These are phyloP conservation scores for Madurella fahalii DNA, from an alignment of 2,329 filamentous ascomycete species.

Conservation along the genomic window DNA sequence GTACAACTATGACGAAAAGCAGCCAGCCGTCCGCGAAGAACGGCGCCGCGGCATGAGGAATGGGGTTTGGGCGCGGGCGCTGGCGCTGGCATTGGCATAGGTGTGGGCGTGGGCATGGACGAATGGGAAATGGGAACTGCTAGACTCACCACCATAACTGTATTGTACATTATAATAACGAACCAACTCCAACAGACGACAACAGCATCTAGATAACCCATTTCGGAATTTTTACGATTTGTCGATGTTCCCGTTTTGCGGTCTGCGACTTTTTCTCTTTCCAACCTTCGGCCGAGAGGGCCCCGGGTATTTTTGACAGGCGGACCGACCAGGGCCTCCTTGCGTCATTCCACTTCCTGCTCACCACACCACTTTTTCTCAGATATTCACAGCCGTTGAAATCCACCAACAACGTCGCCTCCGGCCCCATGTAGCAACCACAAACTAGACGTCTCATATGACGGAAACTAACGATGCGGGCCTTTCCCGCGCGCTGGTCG, in stretches of 20 bases:
- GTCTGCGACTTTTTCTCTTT: no score
- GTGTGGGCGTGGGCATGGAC: not conserved
- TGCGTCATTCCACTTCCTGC: not conserved
- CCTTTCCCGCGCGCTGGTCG: conserved; percentile 73
- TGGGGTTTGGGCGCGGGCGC: not conserved
- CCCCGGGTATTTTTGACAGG: not conserved
- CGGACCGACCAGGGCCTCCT: not conserved
- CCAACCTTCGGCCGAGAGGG: not conserved
- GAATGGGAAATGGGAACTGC: not conserved
- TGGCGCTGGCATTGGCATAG: not conserved
- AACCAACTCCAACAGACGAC: conserved; percentile 11
- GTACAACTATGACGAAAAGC: conserved; percentile 15
- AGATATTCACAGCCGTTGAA: conserved; percentile 5
- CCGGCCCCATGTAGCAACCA: conserved; percentile 21
- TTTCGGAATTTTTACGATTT: not conserved
- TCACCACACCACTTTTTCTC: not conserved
- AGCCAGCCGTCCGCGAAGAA: not conserved
- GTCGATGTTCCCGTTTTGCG: not conserved
- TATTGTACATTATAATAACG: conserved; percentile 27
- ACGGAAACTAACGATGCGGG: conserved; percentile 49
- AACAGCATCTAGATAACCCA: not conserved
- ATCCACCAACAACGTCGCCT: not conserved
- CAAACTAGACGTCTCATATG: conserved; percentile 37
- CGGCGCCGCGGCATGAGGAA: not conserved
- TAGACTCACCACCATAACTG: conserved; percentile 18